Conservation (phyloP, 1,284 basidiomycete genomes). For the Ustanciosporium gigantosporum region DNA sequence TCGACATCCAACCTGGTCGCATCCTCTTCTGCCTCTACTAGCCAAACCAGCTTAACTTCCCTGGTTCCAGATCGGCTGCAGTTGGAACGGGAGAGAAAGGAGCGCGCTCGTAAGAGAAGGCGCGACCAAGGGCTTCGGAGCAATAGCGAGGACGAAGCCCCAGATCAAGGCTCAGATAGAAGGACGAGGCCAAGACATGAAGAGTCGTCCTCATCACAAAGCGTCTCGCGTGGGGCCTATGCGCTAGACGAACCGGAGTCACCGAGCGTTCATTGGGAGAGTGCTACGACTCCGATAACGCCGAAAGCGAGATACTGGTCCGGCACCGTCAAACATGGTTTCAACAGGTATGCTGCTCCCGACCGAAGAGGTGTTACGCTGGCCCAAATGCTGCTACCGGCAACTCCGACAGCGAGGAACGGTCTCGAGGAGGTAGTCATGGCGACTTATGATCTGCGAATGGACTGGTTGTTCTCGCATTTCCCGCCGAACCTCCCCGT, state of each 20-base stretch:
- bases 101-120: conserved; percentile 34
- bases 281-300: conserved; percentile 11
- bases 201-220: background rate
- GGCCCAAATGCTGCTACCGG: conserved; percentile 38
- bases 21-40: too few species aligned
- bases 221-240: too few species aligned
- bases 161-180: background rate
- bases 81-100: conserved; percentile 46
- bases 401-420: conserved; percentile 18
- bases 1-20: too few species aligned
- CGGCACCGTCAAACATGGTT: conserved; percentile 50
- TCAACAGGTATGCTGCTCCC: conserved; percentile 32
- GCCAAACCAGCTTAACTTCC: background rate
- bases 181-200: too few species aligned
- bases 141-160: conserved; percentile 10
- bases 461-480: conserved; percentile 49
- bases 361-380: conserved; percentile 20
- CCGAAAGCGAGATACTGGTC: conserved; percentile 43
- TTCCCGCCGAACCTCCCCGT: conserved; percentile 41
- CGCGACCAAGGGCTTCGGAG: conserved; percentile 21
- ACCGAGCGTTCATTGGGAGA: conserved; percentile 6
- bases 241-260: too few species aligned
- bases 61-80: conserved; percentile 43
- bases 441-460: conserved; percentile 49
- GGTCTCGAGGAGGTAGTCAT: conserved; percentile 42